These are phyloP conservation scores for Tolypocladium guangdongense DNA, from an alignment of 2,329 filamentous ascomycete genomes.

Conservation along the genomic window DNA sequence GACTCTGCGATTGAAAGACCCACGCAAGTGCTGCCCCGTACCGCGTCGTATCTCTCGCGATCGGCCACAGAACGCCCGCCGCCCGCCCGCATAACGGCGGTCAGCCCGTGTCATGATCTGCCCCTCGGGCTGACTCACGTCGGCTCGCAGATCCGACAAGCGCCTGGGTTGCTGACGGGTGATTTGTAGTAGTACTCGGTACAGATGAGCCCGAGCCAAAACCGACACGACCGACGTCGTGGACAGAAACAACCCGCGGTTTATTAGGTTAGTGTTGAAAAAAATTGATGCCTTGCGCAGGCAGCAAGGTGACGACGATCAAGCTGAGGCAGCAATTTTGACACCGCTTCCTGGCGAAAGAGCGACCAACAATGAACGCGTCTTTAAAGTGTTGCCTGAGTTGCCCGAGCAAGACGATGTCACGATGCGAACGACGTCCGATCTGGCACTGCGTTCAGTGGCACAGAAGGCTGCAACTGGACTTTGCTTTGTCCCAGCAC, in stretches of 20 bases:
- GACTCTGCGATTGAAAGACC: neutral
- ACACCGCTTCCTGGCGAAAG: neutral
- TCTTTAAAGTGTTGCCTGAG: neutral
- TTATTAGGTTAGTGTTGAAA: neutral
- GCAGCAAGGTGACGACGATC: neutral
- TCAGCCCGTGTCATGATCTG: neutral
- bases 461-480: neutral
- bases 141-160: neutral
- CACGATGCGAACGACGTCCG: neutral
- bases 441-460: neutral
- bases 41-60: neutral
- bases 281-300: neutral
- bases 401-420: neutral
- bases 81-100: neutral
- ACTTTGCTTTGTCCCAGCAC: neutral
- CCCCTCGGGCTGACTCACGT: neutral
- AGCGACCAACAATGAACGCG: neutral
- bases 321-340: neutral
- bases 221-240: neutral
- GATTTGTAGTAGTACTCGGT: neutral
- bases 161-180: neutral
- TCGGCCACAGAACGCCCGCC: neutral
- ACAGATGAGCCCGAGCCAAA: neutral
- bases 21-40: neutral
- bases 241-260: neutral